Base-by-base conservation (phyloP, 345 rosid species). In the Melastoma malabathricum region DNA sequence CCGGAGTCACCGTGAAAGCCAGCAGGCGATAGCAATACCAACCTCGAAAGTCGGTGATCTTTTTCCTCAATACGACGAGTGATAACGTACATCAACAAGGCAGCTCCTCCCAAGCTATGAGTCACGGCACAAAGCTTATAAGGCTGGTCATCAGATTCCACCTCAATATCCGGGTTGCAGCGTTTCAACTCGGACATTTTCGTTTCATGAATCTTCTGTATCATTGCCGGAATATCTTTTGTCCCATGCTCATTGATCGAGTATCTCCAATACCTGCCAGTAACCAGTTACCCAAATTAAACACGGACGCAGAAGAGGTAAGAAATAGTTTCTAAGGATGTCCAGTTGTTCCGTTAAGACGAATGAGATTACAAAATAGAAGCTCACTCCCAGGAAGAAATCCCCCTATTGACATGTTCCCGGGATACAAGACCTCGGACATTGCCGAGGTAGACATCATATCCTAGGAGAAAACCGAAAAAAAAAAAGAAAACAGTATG, bases 51-150 rank as follows among this genome's bases (percentile, higher is more conserved):
- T 57, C 97, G 64, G 58, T 81, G 98, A 0, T 90, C 89, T 64
- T 79, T 82, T 74, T 75, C 75, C 60, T 82, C 78, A 10, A 84
- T 75, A 34, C 57, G 82, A 52, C 66, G 72, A 13, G 82, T 81
- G 60, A 87, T 62, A 52, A 82, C 72, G 47, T 87, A 79, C 86
- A 82, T 87, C 52, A 92, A 60, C 66, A 87, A 72, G 60, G 75
- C 96, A 59, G 98, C 98, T 66, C 98, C 98, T 38, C 98, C 98
- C 67, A 92, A 67, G 68, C 98, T 92, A 59, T 92, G 98, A 59
- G 82, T 72, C 69, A 87, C 54, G 44, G 96, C 93, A 74, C 89
- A 87, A 14, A 92, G 98, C 73, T 73, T 79, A 66, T 80, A 92
- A 48, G 82, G 94, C 62, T 86, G 87, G 46, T 75, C 79, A 23